Percentiles rank a stretch among this genome's conserved stretches.
These are phyloP conservation scores for Hypoxylon sp. DNA, from an alignment of 2,329 filamentous ascomycete genomes.

Conservation along the genomic window DNA sequence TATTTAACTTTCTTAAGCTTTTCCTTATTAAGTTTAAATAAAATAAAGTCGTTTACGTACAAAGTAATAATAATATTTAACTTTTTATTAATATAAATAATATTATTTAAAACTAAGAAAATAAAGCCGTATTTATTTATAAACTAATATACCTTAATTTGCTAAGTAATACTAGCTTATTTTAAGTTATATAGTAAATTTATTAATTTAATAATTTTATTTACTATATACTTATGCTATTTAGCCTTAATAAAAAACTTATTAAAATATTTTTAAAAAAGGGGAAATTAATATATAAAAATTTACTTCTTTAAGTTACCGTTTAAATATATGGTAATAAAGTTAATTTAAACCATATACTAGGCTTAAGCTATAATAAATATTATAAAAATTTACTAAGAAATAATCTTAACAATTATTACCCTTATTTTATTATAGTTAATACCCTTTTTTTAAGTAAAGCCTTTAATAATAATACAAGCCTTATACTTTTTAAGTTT, in stretches of 20 bases:
- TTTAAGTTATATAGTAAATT: not conserved
- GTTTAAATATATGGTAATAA: too few relatives aligned
- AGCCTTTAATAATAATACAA: too few relatives aligned
- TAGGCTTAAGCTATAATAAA: not conserved
- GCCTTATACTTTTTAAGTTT: not conserved
- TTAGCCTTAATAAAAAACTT: not conserved
- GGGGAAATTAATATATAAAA: not conserved
- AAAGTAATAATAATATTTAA: not conserved
- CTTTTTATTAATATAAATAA: not conserved
- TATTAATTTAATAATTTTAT: slow-evolving; percentile 7
- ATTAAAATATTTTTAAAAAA: not conserved
- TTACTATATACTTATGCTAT: not conserved
- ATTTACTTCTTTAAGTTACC: not conserved
- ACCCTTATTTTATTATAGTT: not conserved
- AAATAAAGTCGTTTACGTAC: not conserved
- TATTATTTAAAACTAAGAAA: not conserved
- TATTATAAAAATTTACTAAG: not conserved
- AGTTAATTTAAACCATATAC: not conserved
- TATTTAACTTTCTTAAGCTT: not conserved
- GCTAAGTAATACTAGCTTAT: not conserved
- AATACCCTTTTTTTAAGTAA: too few relatives aligned
- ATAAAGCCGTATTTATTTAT: not conserved
- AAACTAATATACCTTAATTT: not conserved
- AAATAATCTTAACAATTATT: not conserved
- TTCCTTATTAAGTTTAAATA: not conserved